Evolutionary conservation across 1,139 yeast species (phyloP).

Genomic region (Geotrichum restrictum): DNA sequence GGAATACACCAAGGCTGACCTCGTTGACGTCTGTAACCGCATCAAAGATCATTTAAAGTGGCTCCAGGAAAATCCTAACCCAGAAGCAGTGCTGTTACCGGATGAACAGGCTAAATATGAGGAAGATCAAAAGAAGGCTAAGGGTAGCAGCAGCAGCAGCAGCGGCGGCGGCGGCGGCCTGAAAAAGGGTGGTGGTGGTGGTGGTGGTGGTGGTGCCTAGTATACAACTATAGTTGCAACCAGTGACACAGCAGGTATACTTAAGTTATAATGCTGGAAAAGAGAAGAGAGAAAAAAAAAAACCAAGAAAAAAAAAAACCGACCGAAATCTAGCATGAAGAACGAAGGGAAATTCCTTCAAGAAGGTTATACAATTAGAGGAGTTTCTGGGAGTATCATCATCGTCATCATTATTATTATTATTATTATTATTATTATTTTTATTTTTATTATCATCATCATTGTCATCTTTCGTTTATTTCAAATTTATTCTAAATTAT

Average conservation of each 20-base stretch:
- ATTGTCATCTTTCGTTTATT: not conserved
- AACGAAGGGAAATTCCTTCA: too few species aligned
- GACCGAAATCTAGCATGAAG: too few species aligned
- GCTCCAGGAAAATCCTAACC: conserved; percentile 25
- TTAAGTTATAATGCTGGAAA: too few species aligned
- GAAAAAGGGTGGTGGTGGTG: not conserved
- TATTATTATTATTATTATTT: not conserved
- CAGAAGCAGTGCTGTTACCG: conserved; percentile 3
- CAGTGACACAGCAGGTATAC: too few species aligned
- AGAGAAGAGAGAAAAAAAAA: too few species aligned
- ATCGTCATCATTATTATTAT: too few species aligned
- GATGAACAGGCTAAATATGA: conserved; percentile 5
- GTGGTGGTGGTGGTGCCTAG: too few species aligned
- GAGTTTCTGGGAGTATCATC: too few species aligned
- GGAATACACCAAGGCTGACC: conserved; percentile 47
- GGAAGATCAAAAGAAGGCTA: not conserved
- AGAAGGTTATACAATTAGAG: too few species aligned
- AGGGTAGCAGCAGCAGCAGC: conserved; percentile 9
- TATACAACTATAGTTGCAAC: too few species aligned
- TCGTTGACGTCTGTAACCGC: conserved; percentile 30
- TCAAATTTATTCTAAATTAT: not conserved
- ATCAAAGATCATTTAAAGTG: conserved; percentile 34
- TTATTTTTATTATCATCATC: not conserved
- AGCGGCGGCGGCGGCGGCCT: not conserved
- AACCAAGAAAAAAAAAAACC: too few species aligned